phyloP scores from a whole-genome alignment of 164 flowering plant genomes.

The Magnolia kwangsiensis region DNA sequence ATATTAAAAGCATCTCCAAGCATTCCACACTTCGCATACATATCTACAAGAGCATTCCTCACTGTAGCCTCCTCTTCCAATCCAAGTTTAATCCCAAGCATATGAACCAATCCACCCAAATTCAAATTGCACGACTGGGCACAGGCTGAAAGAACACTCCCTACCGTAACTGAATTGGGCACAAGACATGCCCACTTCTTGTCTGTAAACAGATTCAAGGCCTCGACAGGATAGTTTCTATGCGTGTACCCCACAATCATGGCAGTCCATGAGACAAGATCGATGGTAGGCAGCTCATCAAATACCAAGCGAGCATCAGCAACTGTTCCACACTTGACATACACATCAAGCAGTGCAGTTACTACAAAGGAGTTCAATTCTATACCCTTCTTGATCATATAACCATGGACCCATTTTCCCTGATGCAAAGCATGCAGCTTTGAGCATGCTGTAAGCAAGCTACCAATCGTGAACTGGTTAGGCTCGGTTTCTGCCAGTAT shows the following conservation, averaged over 20 bases:
- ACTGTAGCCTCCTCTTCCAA: constrained; percentile 34
- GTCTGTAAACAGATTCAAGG: constrained; percentile 46
- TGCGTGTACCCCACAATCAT: constrained; percentile 79
- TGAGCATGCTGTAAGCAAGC: constrained; percentile 56
- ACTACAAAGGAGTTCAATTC: constrained; percentile 34
- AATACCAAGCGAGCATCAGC: constrained; percentile 54
- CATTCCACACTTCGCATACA: constrained; percentile 65
- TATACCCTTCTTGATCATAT: constrained; percentile 48
- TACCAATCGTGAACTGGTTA: constrained; percentile 59
- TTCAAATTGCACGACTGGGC: constrained; percentile 32
- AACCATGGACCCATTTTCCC: constrained; percentile 80
- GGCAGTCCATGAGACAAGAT: constrained; percentile 76
- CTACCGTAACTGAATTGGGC: constrained; percentile 53
- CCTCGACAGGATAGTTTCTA: constrained; percentile 38
- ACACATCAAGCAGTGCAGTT: constrained; percentile 61
- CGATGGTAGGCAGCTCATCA: constrained; percentile 36
- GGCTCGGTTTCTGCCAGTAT: constrained; percentile 41
- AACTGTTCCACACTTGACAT: constrained; percentile 52
- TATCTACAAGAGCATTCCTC: constrained; percentile 61
- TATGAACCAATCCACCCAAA: constrained; percentile 48
- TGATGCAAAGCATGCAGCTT: constrained; percentile 61
- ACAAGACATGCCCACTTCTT: constrained; percentile 33
- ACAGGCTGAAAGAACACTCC: constrained; percentile 66
- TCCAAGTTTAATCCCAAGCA: constrained; percentile 48
- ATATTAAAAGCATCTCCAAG: constrained; percentile 41